These are phyloP conservation scores for Aspergillus oerlinghausenensis DNA, from an alignment of 2,329 filamentous ascomycete species.

Conservation along the genomic window DNA sequence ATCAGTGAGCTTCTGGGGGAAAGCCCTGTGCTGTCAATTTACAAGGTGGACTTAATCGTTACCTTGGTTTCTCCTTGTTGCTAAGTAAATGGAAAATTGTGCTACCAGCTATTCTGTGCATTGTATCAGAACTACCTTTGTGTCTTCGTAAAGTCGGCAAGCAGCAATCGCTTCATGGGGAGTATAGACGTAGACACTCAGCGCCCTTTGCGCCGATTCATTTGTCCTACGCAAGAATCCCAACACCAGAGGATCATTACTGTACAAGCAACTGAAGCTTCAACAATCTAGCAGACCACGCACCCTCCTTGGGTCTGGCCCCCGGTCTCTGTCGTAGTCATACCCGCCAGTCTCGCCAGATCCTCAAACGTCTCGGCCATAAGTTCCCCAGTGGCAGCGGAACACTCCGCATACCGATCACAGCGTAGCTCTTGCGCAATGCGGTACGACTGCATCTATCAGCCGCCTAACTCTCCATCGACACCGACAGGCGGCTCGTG, in stretches of 20 bases:
- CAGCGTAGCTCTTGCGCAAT: constrained; percentile 58
- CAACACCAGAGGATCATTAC: constrained; percentile 7
- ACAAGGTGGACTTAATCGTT: constrained; percentile 86
- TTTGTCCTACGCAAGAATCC: not conserved
- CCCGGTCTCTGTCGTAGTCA: constrained; percentile 52
- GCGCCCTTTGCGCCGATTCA: not conserved
- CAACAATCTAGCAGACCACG: constrained; percentile 27
- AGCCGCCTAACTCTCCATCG: not conserved
- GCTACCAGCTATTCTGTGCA: constrained; percentile 25
- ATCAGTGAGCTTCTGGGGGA: constrained; percentile 62
- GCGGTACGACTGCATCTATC: constrained; percentile 44
- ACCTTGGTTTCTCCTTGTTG: constrained; percentile 53
- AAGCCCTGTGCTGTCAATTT: constrained; percentile 86
- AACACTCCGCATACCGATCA: constrained; percentile 61
- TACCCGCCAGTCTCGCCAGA: constrained; percentile 54
- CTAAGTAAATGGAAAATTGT: constrained; percentile 33
- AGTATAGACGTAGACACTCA: not conserved
- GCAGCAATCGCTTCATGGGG: not conserved
- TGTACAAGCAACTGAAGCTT: constrained; percentile 4
- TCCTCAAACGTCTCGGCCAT: constrained; percentile 58
- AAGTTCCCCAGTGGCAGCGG: constrained; percentile 56
- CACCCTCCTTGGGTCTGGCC: constrained; percentile 45
- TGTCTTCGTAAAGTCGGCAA: not conserved
- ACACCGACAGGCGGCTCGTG: not conserved
- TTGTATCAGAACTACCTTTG: constrained; percentile 9